phyloP scores from a whole-genome alignment of 805 yeast genomes.

The Diddensiella santjacobensis region DNA sequence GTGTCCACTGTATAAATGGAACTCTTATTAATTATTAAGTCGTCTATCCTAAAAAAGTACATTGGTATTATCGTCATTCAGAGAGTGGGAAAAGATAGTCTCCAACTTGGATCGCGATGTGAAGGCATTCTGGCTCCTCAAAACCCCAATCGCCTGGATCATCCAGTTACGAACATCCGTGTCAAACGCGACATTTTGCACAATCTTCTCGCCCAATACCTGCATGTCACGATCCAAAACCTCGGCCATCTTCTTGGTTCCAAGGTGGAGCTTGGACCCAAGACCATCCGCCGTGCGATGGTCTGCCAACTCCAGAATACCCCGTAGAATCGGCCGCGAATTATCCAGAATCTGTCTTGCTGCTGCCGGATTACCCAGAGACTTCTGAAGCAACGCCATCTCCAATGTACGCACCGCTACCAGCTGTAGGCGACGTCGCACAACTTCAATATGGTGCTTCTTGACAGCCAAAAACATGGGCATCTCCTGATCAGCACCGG shows the following conservation, averaged over 20 bases:
- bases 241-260: slow-evolving; percentile 5
- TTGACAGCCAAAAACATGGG: slow-evolving; percentile 13
- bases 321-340: slow-evolving; percentile 6
- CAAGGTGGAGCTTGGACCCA: background rate
- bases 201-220: slow-evolving; percentile 9
- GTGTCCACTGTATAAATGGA: no score
- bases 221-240: slow-evolving; percentile 14
- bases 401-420: slow-evolving; percentile 14
- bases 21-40: no score
- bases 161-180: slow-evolving; percentile 20
- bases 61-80: no score
- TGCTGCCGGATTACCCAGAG: slow-evolving; percentile 9
- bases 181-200: slow-evolving; percentile 10
- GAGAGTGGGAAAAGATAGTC: background rate
- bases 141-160: slow-evolving; percentile 22
- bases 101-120: slow-evolving; percentile 22
- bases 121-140: slow-evolving; percentile 20
- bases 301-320: slow-evolving; percentile 4
- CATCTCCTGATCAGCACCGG: background rate
- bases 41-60: no score
- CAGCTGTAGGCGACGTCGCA: slow-evolving; percentile 16
- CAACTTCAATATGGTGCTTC: slow-evolving; percentile 8
- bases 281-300: background rate
- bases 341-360: slow-evolving; percentile 4
- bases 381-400: slow-evolving; percentile 7